A percentile compares a stretch with the other conserved stretches of the same genome.
Evolutionary conservation across 768 basidiomycete species (phyloP).

Genomic region (Suillus occidentalis): DNA sequence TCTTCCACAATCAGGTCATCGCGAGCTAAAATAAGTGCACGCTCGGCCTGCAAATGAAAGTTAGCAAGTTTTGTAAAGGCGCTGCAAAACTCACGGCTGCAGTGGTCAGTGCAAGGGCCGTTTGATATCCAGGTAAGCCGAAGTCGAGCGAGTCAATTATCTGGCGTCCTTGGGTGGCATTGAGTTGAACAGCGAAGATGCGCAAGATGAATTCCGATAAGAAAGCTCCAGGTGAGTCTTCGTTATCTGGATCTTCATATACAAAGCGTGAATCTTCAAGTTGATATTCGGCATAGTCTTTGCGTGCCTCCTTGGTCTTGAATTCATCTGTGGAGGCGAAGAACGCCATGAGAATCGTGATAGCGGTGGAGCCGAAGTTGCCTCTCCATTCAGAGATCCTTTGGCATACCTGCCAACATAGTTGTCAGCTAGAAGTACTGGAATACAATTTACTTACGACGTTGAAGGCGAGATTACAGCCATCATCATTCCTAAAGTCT

Average conservation of each 20-base stretch:
- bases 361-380: background rate
- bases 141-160: background rate
- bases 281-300: background rate
- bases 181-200: background rate
- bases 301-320: background rate
- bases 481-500: background rate
- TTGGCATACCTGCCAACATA: conserved; percentile 1
- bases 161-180: background rate
- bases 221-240: conserved; percentile 1
- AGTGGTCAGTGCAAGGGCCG: background rate
- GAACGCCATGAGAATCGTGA: background rate
- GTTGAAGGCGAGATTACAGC: background rate
- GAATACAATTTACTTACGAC: background rate
- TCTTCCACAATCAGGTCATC: background rate
- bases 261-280: background rate
- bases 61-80: background rate
- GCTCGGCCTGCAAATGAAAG: background rate
- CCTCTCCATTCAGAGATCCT: conserved; percentile 3
- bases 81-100: background rate
- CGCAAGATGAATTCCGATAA: background rate
- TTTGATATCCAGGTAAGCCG: background rate
- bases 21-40: background rate
- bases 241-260: background rate
- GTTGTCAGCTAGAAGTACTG: background rate
- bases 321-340: background rate